Evolutionary conservation across 805 yeast species (phyloP), one percentile per base, ranked within the genome.

Genomic region (Clavispora asparagi): DNA sequence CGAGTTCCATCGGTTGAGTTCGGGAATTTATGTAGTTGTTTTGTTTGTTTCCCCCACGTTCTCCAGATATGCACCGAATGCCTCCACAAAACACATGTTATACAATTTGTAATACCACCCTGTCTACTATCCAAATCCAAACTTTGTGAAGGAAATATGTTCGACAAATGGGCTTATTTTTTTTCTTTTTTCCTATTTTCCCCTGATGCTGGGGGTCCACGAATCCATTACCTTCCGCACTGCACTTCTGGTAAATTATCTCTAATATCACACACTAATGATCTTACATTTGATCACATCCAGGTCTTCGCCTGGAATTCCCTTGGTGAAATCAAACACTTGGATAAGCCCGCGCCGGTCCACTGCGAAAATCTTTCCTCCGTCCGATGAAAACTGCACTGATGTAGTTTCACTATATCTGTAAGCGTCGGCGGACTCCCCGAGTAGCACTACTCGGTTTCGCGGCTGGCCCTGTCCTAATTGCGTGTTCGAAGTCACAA

Each of bases 311-410:
- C 76, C 75, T 11, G 94, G 94, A 19, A 83, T 64, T 2, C 95
- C 96, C 44, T 89, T 91, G 12, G 94, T 86, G 66, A 90, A 91
- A 65, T 91, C 97, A 54, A 86, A 87, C 29, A 90, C 78, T 51
- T 83, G 82, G 40, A 90, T 67, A 0, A 80, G 64, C 0, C 97
- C 97, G 57, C 86, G 87, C 36, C 97, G 70, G 63, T 91, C 98
- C 13, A 89, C 75, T 4, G 81, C 76, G 54, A 80, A 83, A 16
- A 91, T 69, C 50, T 82, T 82, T 41, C 90, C 90, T 0, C 98
- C 97, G 59, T 87, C 88, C 9, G 80, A 75, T 31, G 91, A 84
- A 59, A 88, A 91, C 43, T 76, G 66, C 50, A 91, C 62, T 1
- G 90, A 74, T 0, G 97, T 97, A n/a, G 91, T 78, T 61, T 87